These are phyloP conservation scores for Malus domestica DNA, from an alignment of 306 rosid species.

Conservation along the genomic window DNA sequence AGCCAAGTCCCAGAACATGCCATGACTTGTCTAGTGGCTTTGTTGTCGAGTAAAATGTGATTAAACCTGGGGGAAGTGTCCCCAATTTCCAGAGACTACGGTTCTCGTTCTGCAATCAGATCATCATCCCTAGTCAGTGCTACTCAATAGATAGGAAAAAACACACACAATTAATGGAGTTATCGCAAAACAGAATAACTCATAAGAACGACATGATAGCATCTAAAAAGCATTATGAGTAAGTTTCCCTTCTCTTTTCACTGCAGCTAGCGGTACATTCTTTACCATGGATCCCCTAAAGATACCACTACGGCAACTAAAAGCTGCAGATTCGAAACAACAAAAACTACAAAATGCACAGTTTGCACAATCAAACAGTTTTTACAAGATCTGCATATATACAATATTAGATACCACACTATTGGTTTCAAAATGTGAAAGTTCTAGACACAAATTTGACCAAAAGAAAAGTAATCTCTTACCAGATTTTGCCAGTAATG, in stretches of 20 bases:
- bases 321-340: background rate
- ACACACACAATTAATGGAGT: background rate
- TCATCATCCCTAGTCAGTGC: slow-evolving; percentile 10
- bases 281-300: background rate
- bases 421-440: background rate
- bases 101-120: slow-evolving; percentile 63
- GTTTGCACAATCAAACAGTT: background rate
- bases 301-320: background rate
- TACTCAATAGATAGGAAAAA: background rate
- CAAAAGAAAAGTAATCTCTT: slow-evolving; percentile 10
- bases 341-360: background rate
- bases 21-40: slow-evolving; percentile 83
- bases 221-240: background rate
- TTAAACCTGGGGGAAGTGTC: slow-evolving; percentile 77
- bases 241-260: background rate
- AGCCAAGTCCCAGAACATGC: slow-evolving; percentile 88
- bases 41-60: slow-evolving; percentile 69
- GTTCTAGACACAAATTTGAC: background rate
- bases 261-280: background rate
- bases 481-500: slow-evolving; percentile 93
- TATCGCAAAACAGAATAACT: background rate
- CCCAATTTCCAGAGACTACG: slow-evolving; percentile 80
- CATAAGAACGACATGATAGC: background rate
- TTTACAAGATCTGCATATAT: background rate
- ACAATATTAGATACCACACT: background rate